phyloP scores from a whole-genome alignment of 139 green algal species.

The Closterium sp. region DNA sequence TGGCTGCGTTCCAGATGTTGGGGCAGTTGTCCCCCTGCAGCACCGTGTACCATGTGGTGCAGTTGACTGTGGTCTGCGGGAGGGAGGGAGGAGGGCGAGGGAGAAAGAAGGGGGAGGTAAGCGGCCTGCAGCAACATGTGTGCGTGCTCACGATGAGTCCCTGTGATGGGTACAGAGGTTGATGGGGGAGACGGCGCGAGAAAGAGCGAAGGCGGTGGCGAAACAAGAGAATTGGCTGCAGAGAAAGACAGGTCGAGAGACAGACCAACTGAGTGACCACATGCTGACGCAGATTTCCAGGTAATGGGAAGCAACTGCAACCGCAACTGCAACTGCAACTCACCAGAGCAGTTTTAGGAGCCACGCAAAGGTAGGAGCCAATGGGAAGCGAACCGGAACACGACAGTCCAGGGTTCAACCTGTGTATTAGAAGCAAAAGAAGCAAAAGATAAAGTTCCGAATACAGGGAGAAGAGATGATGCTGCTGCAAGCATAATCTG shows the following conservation, averaged over 20 bases:
- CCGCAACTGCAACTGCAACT: too few relatives aligned
- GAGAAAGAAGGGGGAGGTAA: neutral
- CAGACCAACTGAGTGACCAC: too few relatives aligned
- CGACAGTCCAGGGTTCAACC: neutral
- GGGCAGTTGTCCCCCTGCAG: conserved; percentile 20
- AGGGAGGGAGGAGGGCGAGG: neutral
- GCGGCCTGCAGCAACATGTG: neutral
- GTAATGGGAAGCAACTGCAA: too few relatives aligned
- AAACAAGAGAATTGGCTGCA: too few relatives aligned
- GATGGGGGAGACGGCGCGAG: neutral
- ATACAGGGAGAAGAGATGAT: neutral
- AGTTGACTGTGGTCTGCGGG: too few relatives aligned
- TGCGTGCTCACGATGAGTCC: too few relatives aligned
- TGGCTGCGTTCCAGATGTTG: conserved; percentile 23
- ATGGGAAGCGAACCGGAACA: neutral
- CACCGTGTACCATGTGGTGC: too few relatives aligned
- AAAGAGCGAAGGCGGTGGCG: neutral
- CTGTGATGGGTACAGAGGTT: too few relatives aligned
- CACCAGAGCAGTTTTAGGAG: neutral
- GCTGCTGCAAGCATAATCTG: too few relatives aligned
- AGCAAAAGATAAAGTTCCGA: too few relatives aligned
- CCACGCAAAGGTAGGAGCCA: neutral
- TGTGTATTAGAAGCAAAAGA: neutral
- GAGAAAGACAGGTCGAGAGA: too few relatives aligned
- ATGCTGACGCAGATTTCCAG: too few relatives aligned